Evolutionary conservation across 345 rosid genomes (phyloP).

Genomic region (Boechera divaricarpa): DNA sequence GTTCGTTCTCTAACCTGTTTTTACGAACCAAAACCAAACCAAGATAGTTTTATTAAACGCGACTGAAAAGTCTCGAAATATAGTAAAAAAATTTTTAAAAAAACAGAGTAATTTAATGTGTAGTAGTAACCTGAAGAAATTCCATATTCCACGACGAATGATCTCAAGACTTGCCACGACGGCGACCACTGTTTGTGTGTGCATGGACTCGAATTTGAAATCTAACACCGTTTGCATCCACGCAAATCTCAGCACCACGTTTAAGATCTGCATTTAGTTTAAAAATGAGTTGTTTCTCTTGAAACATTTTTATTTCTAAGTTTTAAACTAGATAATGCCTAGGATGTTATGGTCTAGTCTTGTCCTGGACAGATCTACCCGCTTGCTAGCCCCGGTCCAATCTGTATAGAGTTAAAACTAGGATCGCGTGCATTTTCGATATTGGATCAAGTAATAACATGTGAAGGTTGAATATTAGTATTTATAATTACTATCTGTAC

Average conservation of each 20-base stretch:
- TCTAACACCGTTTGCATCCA: constrained; percentile 72
- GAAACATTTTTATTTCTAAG: not conserved
- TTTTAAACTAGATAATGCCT: not conserved
- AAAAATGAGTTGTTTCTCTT: not conserved
- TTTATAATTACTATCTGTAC: too few relatives aligned
- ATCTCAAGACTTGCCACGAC: constrained; percentile 74
- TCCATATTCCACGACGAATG: constrained; percentile 81
- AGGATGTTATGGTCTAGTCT: not conserved
- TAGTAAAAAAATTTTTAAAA: too few relatives aligned
- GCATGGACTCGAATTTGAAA: constrained; percentile 51
- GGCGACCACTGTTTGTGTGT: constrained; percentile 52
- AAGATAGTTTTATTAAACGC: not conserved
- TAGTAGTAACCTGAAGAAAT: constrained; percentile 68
- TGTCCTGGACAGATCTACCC: too few relatives aligned
- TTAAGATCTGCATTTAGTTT: constrained; percentile 54
- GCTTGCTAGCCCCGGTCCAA: too few relatives aligned
- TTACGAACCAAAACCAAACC: constrained; percentile 28
- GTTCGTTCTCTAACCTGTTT: constrained; percentile 66
- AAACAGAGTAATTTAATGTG: too few relatives aligned
- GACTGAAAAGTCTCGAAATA: not conserved
- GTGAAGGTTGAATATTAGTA: too few relatives aligned
- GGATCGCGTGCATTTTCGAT: too few relatives aligned
- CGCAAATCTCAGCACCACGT: constrained; percentile 69
- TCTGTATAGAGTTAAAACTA: too few relatives aligned
- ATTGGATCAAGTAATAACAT: too few relatives aligned